These are phyloP conservation scores for Helichrysum umbraculigerum DNA, from an alignment of 129 eudicot species.

Conservation along the genomic window DNA sequence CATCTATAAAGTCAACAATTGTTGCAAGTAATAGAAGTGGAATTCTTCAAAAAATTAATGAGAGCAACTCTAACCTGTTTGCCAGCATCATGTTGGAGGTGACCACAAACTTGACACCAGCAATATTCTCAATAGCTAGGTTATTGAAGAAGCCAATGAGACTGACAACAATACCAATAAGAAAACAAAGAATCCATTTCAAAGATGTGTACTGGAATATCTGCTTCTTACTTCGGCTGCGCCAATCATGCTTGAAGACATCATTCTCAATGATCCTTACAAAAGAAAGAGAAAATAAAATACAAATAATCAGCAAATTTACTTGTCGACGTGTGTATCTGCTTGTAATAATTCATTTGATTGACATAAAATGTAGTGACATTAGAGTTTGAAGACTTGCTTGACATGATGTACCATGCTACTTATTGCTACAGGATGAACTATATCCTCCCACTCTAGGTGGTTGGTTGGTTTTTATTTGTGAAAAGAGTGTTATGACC, in stretches of 20 bases:
- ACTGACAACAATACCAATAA: slow-evolving; percentile 60
- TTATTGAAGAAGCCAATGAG: slow-evolving; percentile 74
- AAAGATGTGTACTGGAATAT: slow-evolving; percentile 59
- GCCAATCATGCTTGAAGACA: slow-evolving; percentile 87
- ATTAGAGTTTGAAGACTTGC: not conserved
- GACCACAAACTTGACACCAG: slow-evolving; percentile 80
- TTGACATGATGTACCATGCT: not conserved
- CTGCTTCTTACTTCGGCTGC: slow-evolving; percentile 59
- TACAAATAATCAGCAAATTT: slow-evolving; percentile 14
- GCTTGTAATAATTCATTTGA: slow-evolving; percentile 4
- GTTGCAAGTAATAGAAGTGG: slow-evolving; percentile 13
- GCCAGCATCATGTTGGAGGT: slow-evolving; percentile 86
- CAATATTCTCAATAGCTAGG: slow-evolving; percentile 82
- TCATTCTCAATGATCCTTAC: slow-evolving; percentile 83
- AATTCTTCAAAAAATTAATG: not conserved
- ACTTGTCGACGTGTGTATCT: not conserved
- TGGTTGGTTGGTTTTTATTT: not conserved
- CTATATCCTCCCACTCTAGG: not conserved
- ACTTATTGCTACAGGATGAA: not conserved
- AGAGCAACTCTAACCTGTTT: slow-evolving; percentile 39
- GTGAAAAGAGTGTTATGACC: not conserved
- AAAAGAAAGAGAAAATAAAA: not conserved
- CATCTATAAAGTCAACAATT: not conserved
- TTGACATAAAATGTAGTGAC: not conserved
- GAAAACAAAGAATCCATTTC: slow-evolving; percentile 81